Percentiles rank a stretch among this genome's conserved stretches.
phyloP scores from a whole-genome alignment of 192 early-diverging fungal genomes.

The Backusella tarrabulga region DNA sequence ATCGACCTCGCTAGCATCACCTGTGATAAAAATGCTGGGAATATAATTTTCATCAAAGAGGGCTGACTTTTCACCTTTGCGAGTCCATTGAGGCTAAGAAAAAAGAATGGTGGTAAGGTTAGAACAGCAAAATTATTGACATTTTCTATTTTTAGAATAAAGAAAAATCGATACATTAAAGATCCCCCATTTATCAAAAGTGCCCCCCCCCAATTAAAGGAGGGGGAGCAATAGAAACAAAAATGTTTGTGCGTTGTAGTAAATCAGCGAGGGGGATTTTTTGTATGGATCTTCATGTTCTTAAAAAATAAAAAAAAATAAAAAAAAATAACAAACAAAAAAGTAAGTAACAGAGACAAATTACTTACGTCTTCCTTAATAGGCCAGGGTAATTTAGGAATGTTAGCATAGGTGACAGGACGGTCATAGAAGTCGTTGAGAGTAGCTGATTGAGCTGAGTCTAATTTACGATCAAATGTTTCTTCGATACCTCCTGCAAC shows the following conservation, averaged over 20 bases:
- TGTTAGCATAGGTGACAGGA: slow-evolving; percentile 42
- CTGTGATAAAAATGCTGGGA: slow-evolving; percentile 40
- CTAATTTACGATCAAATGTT: slow-evolving; percentile 41
- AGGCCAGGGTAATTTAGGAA: slow-evolving; percentile 41
- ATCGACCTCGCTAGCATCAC: slow-evolving; percentile 22
- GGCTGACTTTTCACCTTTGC: slow-evolving; percentile 23
- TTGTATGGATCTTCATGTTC: neutral
- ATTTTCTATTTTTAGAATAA: slow-evolving; percentile 1
- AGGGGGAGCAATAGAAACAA: neutral
- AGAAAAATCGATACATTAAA: neutral
- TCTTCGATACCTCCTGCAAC: slow-evolving; percentile 36
- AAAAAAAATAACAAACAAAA: neutral
- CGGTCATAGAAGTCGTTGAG: slow-evolving; percentile 45
- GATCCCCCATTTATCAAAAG: neutral
- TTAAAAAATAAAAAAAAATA: neutral
- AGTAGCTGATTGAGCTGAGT: slow-evolving; percentile 19
- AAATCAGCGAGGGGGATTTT: neutral
- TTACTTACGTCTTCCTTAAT: slow-evolving; percentile 31
- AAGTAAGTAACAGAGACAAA: neutral
- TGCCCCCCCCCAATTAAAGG: neutral
- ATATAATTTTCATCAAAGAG: slow-evolving; percentile 48
- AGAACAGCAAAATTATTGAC: neutral
- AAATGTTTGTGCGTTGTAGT: slow-evolving; percentile 1
- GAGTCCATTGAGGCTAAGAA: slow-evolving; percentile 36
- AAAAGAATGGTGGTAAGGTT: neutral